These are phyloP conservation scores for Hansenula lynferdii DNA, from an alignment of 1,139 yeast genomes.

Conservation along the genomic window DNA sequence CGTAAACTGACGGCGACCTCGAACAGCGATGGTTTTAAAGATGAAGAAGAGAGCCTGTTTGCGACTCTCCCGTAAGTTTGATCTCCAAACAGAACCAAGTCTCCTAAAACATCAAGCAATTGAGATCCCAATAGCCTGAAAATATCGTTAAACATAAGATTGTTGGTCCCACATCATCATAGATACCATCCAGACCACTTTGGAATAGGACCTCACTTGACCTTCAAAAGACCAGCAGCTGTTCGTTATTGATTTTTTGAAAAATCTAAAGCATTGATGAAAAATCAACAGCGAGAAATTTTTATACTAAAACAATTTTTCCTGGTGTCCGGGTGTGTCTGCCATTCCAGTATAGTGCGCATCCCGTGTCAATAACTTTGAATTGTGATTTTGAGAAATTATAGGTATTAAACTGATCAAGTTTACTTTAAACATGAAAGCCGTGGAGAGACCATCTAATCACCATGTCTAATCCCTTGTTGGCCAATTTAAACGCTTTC, in stretches of 20 bases:
- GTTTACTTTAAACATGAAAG: too few species aligned
- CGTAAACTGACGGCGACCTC: conserved; percentile 62
- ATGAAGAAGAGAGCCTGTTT: conserved; percentile 29
- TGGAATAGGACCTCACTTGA: neutral
- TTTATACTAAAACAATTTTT: too few species aligned
- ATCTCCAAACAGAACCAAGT: neutral
- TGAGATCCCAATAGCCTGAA: neutral
- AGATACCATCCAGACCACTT: neutral
- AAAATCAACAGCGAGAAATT: neutral
- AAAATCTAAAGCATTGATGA: neutral
- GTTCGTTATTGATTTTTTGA: neutral
- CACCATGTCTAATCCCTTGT: conserved; percentile 33
- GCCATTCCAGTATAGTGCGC: too few species aligned
- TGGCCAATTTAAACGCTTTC: conserved; percentile 56
- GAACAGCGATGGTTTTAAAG: conserved; percentile 90
- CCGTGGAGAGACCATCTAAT: conserved; percentile 3
- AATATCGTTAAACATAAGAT: neutral
- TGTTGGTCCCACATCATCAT: neutral
- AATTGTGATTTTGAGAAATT: conserved; percentile 1
- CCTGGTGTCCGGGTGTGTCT: neutral
- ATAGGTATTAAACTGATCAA: conserved; percentile 5
- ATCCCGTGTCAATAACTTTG: too few species aligned
- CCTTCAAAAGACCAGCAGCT: neutral
- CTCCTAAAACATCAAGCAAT: neutral
- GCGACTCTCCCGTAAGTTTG: neutral